Evolutionary conservation across 768 basidiomycete genomes (phyloP), one percentile per base, ranked within the genome.

Genomic region (Collybia mongolica): DNA sequence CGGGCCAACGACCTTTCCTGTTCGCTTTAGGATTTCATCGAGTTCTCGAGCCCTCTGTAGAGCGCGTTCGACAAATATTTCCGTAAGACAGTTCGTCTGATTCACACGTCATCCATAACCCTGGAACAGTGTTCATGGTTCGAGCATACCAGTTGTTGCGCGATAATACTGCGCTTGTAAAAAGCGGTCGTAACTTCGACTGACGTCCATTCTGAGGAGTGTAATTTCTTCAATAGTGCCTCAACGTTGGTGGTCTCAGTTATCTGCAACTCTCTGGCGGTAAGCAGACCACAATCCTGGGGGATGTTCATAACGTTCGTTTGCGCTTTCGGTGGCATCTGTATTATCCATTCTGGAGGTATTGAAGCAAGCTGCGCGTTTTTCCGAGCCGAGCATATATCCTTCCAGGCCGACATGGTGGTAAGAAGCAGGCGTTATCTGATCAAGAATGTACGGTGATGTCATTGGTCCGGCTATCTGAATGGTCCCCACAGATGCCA

Each of bases 121-220:
- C 12, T 40, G 7, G 14, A 19, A 24, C 8, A 5, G 9, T 38
- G 46, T 22, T 1, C 26, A 8, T 36, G 18, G 19, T 32, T 17
- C 5, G 17, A 37, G 58, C 72, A 54, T 56, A 84, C 83, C 24
- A 87, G 64, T 60, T 87, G 84, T 11, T 89, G 85, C 2, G 85
- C 85, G 23, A 88, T 61, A 28, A 84, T 74, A 1, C 86, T 86
- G 6, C 84, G 71, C 61, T 86, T 86, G 64, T 76, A 83, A 62
- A 80, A 87, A 0, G 85, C 83, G 0, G 66, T 75, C 0, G 81
- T 81, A 6, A 86, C 84, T 18, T 78, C 75, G 2, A 81, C 76
- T 1, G 83, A 74, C 1, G 81, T 72, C 79, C 80, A 85, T 49
- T 73, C 63, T 1, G 67, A 69, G 0, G 56, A 62, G 19, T 71